Conservation (phyloP, 768 basidiomycete species). For the Hysterangium stoloniferum region DNA sequence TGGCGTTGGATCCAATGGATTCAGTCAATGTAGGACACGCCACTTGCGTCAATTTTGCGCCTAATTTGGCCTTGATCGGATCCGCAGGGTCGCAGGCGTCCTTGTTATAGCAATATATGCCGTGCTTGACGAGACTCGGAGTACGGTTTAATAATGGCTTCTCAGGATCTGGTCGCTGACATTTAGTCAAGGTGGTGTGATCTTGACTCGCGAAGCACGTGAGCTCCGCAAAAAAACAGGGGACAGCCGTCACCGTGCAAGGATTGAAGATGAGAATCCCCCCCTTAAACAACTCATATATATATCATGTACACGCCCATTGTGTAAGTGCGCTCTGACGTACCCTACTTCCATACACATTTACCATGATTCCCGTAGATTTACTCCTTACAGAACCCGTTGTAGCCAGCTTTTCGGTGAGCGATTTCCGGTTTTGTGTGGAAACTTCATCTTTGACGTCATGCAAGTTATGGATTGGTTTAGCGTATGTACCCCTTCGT, state of each 20-base stretch:
- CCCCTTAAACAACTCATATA: constrained; percentile 53
- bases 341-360: neutral
- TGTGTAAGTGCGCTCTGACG: constrained; percentile 41
- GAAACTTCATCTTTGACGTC: neutral
- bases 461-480: constrained; percentile 16
- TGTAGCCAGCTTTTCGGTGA: constrained; percentile 64
- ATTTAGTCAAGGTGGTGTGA: constrained; percentile 34
- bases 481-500: constrained; percentile 18
- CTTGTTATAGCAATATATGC: constrained; percentile 45
- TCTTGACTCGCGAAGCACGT: constrained; percentile 59
- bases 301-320: constrained; percentile 61
- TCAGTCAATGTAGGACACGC: constrained; percentile 43
- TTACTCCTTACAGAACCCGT: constrained; percentile 66
- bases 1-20: constrained; percentile 90
- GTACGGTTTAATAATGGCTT: constrained; percentile 12
- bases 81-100: constrained; percentile 40
- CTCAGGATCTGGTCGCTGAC: neutral
- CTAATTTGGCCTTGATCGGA: neutral
- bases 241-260: constrained; percentile 51
- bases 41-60: neutral
- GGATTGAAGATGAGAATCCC: constrained; percentile 55
- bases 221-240: constrained; percentile 58
- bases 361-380: constrained; percentile 30
- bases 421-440: constrained; percentile 14
- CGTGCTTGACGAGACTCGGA: constrained; percentile 66